Base-by-base conservation (phyloP, 768 basidiomycete genomes). In the Amanita inopinata region DNA sequence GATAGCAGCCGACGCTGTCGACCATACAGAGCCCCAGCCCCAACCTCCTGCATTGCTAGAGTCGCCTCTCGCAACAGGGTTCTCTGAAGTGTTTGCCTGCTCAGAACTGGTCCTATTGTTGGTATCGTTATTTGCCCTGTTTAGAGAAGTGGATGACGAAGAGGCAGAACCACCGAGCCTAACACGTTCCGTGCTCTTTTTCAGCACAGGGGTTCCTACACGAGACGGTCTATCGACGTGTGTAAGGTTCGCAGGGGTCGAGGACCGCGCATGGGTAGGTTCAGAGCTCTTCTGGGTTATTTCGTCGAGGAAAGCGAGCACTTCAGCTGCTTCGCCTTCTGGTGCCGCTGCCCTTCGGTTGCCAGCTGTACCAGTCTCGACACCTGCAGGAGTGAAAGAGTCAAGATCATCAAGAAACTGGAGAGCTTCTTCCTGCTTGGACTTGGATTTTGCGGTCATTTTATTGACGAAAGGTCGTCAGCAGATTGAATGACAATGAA, bases 341-440 rank as follows among this genome's bases (percentile, higher is more conserved):
- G 50, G 45, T 42, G 54, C 51, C 33, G 59, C 45, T 35, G 56
- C 40, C 9, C 40, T 35, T 20, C 45, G 31, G 37, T 52, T 47
- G 24, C 33, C 39, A 18, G 53, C 33, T n/a, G 43, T 40, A 14
- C 49, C 45, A 19, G 47, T 19, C 7, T 36, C 37, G 11, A 50
- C 39, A 11, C 53, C 47, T 6, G 57, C 34, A 1, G 54, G 37
- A 2, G 78, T 67, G 37, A 94, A 74, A 22, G 80, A 83, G 58
- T 98, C 93, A 37, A 98, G 83, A 57, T 94, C 91, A 56, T 96
- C 90, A 33, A 98, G 81, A 63, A 98, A 82, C 55, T 82, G 83
- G 15, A 92, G 79, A 15, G 89, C 94, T 60, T 98, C 93, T 55
- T 85, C 73, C 47, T 85, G 78, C 57, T 86, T 88, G 20, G 83